Percentiles rank a stretch among this genome's conserved stretches.
Conservation (phyloP, 805 yeast species). For the Cyberlindnera euphorbiae region DNA sequence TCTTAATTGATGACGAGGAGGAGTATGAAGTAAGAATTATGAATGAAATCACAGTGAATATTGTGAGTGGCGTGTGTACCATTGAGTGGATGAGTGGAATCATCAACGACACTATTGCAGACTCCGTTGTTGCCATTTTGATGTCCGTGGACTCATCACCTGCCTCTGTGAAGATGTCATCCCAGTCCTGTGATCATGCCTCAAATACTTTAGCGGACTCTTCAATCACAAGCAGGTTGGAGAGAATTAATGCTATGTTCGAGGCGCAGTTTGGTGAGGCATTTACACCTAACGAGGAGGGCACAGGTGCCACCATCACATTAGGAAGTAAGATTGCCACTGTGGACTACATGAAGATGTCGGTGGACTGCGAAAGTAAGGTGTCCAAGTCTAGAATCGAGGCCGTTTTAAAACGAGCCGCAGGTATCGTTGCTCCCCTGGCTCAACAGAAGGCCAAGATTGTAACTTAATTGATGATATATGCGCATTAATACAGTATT, state of each 20-base stretch:
- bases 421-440: slow-evolving; percentile 79
- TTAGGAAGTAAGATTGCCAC: slow-evolving; percentile 75
- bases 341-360: slow-evolving; percentile 58
- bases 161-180: slow-evolving; percentile 85
- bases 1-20: slow-evolving; percentile 50
- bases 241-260: slow-evolving; percentile 57
- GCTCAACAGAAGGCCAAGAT: slow-evolving; percentile 39
- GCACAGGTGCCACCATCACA: slow-evolving; percentile 50
- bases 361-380: slow-evolving; percentile 67
- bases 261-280: slow-evolving; percentile 87
- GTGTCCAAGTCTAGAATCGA: slow-evolving; percentile 79
- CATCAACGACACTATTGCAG: slow-evolving; percentile 91
- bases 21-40: slow-evolving; percentile 52
- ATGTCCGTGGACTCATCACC: slow-evolving; percentile 93
- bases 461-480: slow-evolving; percentile 1
- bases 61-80: slow-evolving; percentile 46
- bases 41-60: slow-evolving; percentile 53
- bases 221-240: slow-evolving; percentile 36
- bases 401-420: slow-evolving; percentile 72
- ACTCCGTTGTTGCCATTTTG: slow-evolving; percentile 83
- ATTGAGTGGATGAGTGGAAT: slow-evolving; percentile 90
- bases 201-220: slow-evolving; percentile 31
- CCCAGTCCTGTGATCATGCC: slow-evolving; percentile 49
- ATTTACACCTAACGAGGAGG: slow-evolving; percentile 38
- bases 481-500: no score